These are phyloP conservation scores for Puccinellia tenuiflora DNA, from an alignment of 176 grass and related monocot genomes.

Conservation along the genomic window DNA sequence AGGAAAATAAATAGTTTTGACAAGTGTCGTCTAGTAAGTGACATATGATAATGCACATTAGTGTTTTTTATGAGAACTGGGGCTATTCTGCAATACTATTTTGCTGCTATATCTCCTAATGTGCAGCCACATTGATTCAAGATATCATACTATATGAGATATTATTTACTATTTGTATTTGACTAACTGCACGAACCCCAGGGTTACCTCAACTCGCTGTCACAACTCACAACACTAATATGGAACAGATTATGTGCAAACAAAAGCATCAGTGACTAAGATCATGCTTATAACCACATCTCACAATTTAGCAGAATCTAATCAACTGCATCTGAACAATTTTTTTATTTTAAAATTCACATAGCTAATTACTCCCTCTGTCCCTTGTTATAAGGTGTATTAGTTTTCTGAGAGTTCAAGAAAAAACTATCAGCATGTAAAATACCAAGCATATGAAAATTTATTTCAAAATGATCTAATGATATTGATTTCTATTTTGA, in stretches of 20 bases:
- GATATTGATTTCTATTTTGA: too few species aligned
- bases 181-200: background rate
- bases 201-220: background rate
- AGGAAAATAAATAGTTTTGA: background rate
- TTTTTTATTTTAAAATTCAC: background rate
- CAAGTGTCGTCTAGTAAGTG: background rate
- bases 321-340: background rate
- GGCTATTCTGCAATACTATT: background rate
- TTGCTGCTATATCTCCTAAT: background rate
- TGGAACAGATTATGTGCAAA: background rate
- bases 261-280: background rate
- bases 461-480: too few species aligned
- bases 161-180: background rate
- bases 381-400: too few species aligned
- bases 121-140: background rate
- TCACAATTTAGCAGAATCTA: conserved; percentile 1
- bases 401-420: too few species aligned
- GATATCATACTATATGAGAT: background rate
- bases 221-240: background rate
- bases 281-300: background rate
- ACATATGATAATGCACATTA: background rate
- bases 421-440: too few species aligned
- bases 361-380: background rate
- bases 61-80: background rate
- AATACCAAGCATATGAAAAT: too few species aligned